Percentiles rank a stretch among this genome's conserved stretches.
Conservation (phyloP, 2,329 filamentous ascomycete species). For the Pestalotiopsis sp. region DNA sequence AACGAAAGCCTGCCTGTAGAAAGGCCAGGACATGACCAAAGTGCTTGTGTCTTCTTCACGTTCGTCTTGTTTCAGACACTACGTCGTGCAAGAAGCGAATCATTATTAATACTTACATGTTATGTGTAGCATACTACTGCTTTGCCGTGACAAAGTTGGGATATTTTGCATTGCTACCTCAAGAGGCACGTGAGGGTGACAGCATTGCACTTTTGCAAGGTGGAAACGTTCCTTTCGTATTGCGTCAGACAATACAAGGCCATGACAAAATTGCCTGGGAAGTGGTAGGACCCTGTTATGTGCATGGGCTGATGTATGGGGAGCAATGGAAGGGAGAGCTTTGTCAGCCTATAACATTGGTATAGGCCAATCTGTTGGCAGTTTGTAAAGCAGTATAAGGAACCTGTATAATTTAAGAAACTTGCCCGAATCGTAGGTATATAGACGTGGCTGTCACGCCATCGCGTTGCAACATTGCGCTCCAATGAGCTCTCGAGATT, state of each 20-base stretch:
- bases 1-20: too few relatives aligned
- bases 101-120: background rate
- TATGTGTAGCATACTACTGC: background rate
- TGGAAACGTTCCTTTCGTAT: background rate
- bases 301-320: background rate
- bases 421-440: too few relatives aligned
- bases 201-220: background rate
- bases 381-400: too few relatives aligned
- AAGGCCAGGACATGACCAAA: too few relatives aligned
- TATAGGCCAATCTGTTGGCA: background rate
- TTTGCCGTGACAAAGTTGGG: background rate
- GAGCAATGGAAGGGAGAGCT: background rate
- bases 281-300: background rate
- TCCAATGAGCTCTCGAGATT: too few relatives aligned
- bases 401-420: too few relatives aligned
- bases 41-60: background rate
- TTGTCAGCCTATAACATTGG: background rate
- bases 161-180: background rate
- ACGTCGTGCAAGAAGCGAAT: too few relatives aligned
- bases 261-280: background rate
- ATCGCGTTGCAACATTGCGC: too few relatives aligned
- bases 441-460: too few relatives aligned
- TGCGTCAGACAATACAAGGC: background rate
- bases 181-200: background rate
- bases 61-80: background rate